These are phyloP conservation scores for Pistacia vera DNA, from an alignment of 345 rosid species.

Conservation along the genomic window DNA sequence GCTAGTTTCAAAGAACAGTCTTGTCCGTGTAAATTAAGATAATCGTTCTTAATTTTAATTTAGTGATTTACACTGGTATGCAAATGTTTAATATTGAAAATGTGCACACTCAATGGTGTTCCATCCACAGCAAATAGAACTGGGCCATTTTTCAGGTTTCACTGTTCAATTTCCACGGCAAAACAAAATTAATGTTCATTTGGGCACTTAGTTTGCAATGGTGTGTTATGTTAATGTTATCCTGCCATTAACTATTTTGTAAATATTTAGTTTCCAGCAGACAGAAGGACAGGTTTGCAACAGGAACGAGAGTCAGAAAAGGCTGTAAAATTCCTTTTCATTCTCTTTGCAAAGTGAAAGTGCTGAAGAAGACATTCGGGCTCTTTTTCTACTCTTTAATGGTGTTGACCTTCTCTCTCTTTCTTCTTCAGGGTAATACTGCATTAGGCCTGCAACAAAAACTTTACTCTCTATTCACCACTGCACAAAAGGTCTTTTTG, in stretches of 20 bases:
- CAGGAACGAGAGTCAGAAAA: slow-evolving; percentile 15
- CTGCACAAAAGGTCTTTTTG: neutral
- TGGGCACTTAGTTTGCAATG: neutral
- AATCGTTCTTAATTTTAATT: too few relatives aligned
- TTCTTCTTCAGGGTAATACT: neutral
- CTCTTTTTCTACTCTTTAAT: slow-evolving; percentile 17
- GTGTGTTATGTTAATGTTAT: neutral
- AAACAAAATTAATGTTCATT: neutral
- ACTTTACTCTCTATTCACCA: neutral
- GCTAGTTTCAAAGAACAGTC: neutral
- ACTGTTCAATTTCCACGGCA: neutral
- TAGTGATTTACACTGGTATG: too few relatives aligned
- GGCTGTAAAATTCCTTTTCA: slow-evolving; percentile 17
- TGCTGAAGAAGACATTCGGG: slow-evolving; percentile 19
- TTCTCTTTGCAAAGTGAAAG: slow-evolving; percentile 2
- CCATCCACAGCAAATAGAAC: neutral
- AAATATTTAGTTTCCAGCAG: slow-evolving; percentile 4
- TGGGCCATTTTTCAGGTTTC: neutral
- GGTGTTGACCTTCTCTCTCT: slow-evolving; percentile 14
- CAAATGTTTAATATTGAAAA: too few relatives aligned
- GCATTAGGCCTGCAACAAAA: neutral
- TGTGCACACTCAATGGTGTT: too few relatives aligned
- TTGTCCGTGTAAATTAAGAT: too few relatives aligned
- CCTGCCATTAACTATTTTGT: neutral
- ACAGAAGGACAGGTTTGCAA: slow-evolving; percentile 26